Conservation (phyloP, 495 filamentous ascomycete species). For the Jackrogersella multiformis region DNA sequence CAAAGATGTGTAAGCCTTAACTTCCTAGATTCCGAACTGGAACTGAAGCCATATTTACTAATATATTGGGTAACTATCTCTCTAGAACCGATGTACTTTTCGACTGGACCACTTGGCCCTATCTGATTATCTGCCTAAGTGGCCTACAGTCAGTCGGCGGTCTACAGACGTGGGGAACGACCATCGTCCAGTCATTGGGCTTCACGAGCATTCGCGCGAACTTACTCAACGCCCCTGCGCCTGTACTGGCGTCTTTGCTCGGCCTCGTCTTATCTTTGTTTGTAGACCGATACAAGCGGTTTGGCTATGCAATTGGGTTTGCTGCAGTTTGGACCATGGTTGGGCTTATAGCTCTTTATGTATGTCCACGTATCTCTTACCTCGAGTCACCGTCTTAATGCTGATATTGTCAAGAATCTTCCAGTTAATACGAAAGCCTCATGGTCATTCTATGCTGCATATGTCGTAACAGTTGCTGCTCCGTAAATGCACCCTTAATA, state of each 20-base stretch:
- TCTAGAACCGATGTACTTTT: constrained; percentile 26
- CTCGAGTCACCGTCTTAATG: not conserved
- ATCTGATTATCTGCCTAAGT: constrained; percentile 34
- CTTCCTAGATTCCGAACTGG: not conserved
- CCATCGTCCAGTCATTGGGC: constrained; percentile 26
- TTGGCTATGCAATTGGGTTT: constrained; percentile 28
- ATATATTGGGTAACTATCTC: no score
- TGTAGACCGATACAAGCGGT: constrained; percentile 32
- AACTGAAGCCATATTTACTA: not conserved
- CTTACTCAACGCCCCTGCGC: constrained; percentile 25
- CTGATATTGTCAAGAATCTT: constrained; percentile 22
- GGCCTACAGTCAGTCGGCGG: constrained; percentile 28
- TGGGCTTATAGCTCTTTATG: constrained; percentile 33
- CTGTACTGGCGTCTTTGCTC: constrained; percentile 16
- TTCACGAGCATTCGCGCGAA: constrained; percentile 32
- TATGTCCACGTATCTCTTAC: not conserved
- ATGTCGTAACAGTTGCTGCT: constrained; percentile 28
- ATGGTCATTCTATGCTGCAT: constrained; percentile 35
- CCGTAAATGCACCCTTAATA: constrained; percentile 9
- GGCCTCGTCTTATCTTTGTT: constrained; percentile 16
- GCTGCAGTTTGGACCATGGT: constrained; percentile 26
- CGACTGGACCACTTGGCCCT: constrained; percentile 29
- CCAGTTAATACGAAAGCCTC: constrained; percentile 28
- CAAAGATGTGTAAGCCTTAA: constrained; percentile 24
- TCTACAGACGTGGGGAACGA: constrained; percentile 23